Conservation (phyloP, 2,329 filamentous ascomycete genomes). For the Cladophialophora exuberans region DNA sequence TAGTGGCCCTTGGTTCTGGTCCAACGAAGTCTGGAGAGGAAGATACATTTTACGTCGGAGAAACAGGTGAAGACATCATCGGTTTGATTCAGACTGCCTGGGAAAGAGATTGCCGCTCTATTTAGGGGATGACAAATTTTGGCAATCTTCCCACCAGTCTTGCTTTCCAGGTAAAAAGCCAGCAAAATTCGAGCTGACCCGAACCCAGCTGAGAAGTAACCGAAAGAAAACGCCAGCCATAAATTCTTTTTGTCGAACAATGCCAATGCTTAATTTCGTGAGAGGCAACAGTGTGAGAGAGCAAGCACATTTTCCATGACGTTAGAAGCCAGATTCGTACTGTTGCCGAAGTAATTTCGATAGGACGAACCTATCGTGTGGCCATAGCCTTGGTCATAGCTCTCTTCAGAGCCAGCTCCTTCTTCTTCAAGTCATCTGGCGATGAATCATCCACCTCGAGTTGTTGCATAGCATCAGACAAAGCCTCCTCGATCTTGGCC, state of each 20-base stretch:
- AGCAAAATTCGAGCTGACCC: neutral
- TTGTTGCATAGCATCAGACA: conserved; percentile 96
- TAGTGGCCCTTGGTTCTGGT: no score
- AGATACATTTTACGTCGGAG: no score
- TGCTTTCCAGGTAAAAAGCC: no score
- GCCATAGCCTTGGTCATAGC: conserved; percentile 98
- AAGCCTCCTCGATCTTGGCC: conserved; percentile 98
- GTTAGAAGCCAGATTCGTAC: no score
- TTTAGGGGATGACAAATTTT: no score
- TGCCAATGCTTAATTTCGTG: conserved; percentile 17
- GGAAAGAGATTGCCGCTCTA: conserved; percentile 19
- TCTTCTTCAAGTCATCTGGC: conserved; percentile 98
- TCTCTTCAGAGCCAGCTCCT: conserved; percentile 97
- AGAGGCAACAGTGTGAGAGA: no score
- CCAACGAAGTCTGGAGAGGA: no score
- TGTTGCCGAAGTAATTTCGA: no score
- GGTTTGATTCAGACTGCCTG: conserved; percentile 1
- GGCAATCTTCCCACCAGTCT: no score
- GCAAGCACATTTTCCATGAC: no score
- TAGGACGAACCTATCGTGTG: conserved; percentile 73
- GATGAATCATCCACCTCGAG: conserved; percentile 91
- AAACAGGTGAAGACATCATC: neutral
- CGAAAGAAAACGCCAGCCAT: conserved; percentile 22
- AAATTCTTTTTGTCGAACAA: conserved; percentile 10
- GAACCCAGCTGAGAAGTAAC: conserved; percentile 13